Evolutionary conservation across 192 early-diverging fungal species (phyloP).

Genomic region (Gaertneriomyces sp.): DNA sequence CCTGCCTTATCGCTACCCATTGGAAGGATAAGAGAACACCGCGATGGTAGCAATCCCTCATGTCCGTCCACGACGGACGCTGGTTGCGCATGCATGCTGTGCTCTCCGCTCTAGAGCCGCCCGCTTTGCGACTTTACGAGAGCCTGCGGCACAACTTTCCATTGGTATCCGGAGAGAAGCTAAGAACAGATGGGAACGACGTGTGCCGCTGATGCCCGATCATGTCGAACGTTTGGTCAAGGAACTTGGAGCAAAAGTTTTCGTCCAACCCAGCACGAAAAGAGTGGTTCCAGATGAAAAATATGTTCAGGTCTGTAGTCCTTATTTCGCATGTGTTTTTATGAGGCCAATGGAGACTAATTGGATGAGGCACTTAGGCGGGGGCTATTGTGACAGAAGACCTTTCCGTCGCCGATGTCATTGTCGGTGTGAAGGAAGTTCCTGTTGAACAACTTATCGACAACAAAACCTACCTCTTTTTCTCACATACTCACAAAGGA

Average conservation of each 20-base stretch:
- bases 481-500: slow-evolving; percentile 98
- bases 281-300: slow-evolving; percentile 84
- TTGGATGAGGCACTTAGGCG: slow-evolving; percentile 40
- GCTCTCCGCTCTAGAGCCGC: no score
- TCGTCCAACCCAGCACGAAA: slow-evolving; percentile 91
- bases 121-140: no score
- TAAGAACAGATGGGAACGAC: slow-evolving; percentile 97
- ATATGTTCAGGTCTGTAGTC: slow-evolving; percentile 60
- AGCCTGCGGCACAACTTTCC: slow-evolving; percentile 17
- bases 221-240: slow-evolving; percentile 79
- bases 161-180: slow-evolving; percentile 89
- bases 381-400: slow-evolving; percentile 86
- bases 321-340: slow-evolving; percentile 2
- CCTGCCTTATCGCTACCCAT: no score
- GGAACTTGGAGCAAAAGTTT: slow-evolving; percentile 71
- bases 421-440: slow-evolving; percentile 96
- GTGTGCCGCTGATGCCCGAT: slow-evolving; percentile 84
- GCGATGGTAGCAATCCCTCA: no score
- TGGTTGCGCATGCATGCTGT: no score
- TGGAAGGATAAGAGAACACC: no score
- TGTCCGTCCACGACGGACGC: no score
- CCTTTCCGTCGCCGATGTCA: slow-evolving; percentile 81
- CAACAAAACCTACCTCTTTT: slow-evolving; percentile 90
- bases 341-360: neutral
- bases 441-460: slow-evolving; percentile 75